These are phyloP conservation scores for Hypoxylon crocopeplum DNA, from an alignment of 495 filamentous ascomycete species.

Conservation along the genomic window DNA sequence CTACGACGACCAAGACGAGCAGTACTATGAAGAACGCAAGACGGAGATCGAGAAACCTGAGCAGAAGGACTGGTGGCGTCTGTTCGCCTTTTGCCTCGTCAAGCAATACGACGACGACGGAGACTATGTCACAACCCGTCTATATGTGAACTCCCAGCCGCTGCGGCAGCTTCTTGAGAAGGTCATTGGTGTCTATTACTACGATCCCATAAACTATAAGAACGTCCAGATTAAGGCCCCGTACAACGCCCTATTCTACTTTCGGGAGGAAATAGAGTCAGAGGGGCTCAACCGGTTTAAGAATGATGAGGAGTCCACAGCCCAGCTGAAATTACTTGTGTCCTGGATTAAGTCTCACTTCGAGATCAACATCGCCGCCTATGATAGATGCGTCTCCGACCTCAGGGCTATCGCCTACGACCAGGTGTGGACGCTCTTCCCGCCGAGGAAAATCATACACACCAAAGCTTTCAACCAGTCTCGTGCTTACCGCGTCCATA, in stretches of 20 bases:
- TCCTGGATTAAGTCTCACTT: slow-evolving; percentile 46
- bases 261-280: slow-evolving; percentile 37
- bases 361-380: slow-evolving; percentile 41
- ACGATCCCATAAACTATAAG: slow-evolving; percentile 40
- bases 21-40: slow-evolving; percentile 40
- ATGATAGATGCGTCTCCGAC: slow-evolving; percentile 35
- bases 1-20: slow-evolving; percentile 39
- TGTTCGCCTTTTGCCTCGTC: slow-evolving; percentile 46
- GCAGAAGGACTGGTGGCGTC: slow-evolving; percentile 47
- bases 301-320: slow-evolving; percentile 36
- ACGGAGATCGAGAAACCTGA: slow-evolving; percentile 35
- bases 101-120: slow-evolving; percentile 32
- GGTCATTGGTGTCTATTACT: slow-evolving; percentile 42
- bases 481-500: slow-evolving; percentile 40
- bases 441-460: slow-evolving; percentile 36
- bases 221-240: slow-evolving; percentile 43
- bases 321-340: slow-evolving; percentile 41
- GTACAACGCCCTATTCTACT: slow-evolving; percentile 44
- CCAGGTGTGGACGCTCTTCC: slow-evolving; percentile 47
- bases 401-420: slow-evolving; percentile 44
- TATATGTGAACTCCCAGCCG: slow-evolving; percentile 44
- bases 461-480: slow-evolving; percentile 34
- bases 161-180: slow-evolving; percentile 43
- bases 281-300: slow-evolving; percentile 40
- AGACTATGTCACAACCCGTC: slow-evolving; percentile 28